Percentiles rank a stretch among this genome's conserved stretches.
phyloP scores from a whole-genome alignment of 2,329 filamentous ascomycete genomes.

The Aspergillus brunneoviolaceus region DNA sequence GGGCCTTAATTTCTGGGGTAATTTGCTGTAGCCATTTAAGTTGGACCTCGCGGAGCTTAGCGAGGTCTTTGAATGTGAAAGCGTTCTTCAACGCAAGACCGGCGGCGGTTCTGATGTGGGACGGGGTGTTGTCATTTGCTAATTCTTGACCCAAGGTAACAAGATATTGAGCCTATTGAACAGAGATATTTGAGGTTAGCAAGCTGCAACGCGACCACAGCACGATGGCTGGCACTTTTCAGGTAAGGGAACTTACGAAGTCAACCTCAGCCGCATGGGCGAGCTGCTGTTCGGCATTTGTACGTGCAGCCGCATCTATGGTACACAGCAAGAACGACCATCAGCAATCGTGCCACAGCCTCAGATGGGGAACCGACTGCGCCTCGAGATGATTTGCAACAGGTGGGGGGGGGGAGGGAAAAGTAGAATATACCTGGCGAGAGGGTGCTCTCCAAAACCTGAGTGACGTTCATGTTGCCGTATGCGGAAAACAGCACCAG shows the following conservation, averaged over 20 bases:
- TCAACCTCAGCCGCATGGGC: slow-evolving; percentile 88
- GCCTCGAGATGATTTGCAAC: neutral
- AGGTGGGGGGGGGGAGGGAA: neutral
- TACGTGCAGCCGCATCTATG: slow-evolving; percentile 83
- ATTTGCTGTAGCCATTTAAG: slow-evolving; percentile 87
- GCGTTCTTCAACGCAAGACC: slow-evolving; percentile 98
- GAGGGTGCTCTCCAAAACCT: slow-evolving; percentile 95
- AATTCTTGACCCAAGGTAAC: slow-evolving; percentile 89
- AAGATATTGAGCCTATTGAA: slow-evolving; percentile 78
- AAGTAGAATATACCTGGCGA: slow-evolving; percentile 70
- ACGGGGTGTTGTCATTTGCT: slow-evolving; percentile 80
- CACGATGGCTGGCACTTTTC: slow-evolving; percentile 30
- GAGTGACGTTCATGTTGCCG: slow-evolving; percentile 88
- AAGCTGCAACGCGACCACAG: slow-evolving; percentile 9
- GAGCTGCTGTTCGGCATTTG: slow-evolving; percentile 91
- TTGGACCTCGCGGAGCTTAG: slow-evolving; percentile 85
- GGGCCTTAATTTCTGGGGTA: slow-evolving; percentile 75
- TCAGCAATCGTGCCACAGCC: slow-evolving; percentile 18
- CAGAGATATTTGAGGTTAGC: slow-evolving; percentile 27
- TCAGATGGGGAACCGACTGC: neutral
- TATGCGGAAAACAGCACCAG: slow-evolving; percentile 24
- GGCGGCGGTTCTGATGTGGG: slow-evolving; percentile 86
- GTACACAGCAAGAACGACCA: slow-evolving; percentile 32
- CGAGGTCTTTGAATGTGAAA: slow-evolving; percentile 88
- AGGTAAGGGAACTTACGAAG: slow-evolving; percentile 67